Evolutionary conservation across 768 basidiomycete species (phyloP).

Genomic region (Austroboletus eburneus): DNA sequence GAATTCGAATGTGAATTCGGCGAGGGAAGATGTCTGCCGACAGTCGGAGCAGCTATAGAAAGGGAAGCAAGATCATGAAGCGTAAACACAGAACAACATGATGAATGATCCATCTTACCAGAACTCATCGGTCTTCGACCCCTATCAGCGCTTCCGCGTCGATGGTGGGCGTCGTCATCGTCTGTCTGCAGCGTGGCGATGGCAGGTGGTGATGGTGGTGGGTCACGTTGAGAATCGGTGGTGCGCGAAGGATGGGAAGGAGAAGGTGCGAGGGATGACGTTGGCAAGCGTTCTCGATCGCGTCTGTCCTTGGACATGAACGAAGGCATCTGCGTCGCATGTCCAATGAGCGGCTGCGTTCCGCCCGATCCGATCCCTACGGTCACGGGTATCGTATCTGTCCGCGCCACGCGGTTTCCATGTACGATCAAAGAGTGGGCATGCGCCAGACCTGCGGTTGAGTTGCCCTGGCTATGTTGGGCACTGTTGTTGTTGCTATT

Average conservation of each 20-base stretch:
- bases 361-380: constrained; percentile 22
- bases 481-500: too few species aligned
- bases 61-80: too few species aligned
- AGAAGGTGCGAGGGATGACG: constrained; percentile 21
- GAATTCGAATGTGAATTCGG: constrained; percentile 23
- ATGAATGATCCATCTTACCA: constrained; percentile 10
- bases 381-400: constrained; percentile 32
- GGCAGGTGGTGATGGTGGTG: constrained; percentile 31
- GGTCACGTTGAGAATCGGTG: constrained; percentile 22
- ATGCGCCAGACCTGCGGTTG: constrained; percentile 10
- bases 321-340: constrained; percentile 19
- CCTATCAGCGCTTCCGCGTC: constrained; percentile 18
- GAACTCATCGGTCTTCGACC: constrained; percentile 29
- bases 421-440: constrained; percentile 19
- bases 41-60: constrained; percentile 11
- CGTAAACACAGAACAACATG: too few species aligned
- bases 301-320: constrained; percentile 25
- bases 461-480: constrained; percentile 7
- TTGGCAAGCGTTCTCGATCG: constrained; percentile 25
- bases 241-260: constrained; percentile 13
- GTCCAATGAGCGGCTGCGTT: constrained; percentile 25
- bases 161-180: constrained; percentile 23
- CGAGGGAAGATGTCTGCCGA: constrained; percentile 23
- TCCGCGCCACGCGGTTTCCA: constrained; percentile 22
- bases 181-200: constrained; percentile 29